A percentile compares a stretch with the other conserved stretches of the same genome.
These are phyloP conservation scores for Carex littledalei DNA, from an alignment of 176 grass and related monocot genomes.

Conservation along the genomic window DNA sequence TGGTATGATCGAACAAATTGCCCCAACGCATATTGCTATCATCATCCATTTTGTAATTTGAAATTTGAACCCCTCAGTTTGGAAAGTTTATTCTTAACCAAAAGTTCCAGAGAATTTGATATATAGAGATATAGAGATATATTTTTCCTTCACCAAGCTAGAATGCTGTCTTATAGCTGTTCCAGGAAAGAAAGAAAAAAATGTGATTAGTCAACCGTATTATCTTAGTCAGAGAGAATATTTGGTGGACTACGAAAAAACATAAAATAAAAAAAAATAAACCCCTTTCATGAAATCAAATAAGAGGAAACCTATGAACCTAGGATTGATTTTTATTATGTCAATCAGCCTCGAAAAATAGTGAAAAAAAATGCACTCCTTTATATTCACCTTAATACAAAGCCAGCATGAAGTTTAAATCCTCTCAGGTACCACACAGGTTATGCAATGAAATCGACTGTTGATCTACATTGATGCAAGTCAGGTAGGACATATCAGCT, in stretches of 20 bases:
- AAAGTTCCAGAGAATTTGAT: neutral
- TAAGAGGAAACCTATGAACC: neutral
- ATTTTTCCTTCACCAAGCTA: neutral
- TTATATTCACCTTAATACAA: neutral
- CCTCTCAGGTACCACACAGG: neutral
- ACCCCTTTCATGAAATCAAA: neutral
- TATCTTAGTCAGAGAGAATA: neutral
- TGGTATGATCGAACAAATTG: neutral
- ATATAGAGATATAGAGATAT: neutral
- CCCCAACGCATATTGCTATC: constrained; percentile 18
- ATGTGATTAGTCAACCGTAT: neutral
- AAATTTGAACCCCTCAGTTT: neutral
- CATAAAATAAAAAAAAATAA: neutral
- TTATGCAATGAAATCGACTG: neutral
- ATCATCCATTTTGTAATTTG: constrained; percentile 17
- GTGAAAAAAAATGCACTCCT: neutral
- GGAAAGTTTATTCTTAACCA: neutral
- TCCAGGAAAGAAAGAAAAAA: neutral
- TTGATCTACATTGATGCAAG: neutral
- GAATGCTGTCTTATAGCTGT: constrained; percentile 2
- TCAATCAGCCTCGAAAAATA: neutral
- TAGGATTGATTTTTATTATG: neutral
- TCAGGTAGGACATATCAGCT: neutral
- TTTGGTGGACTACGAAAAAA: neutral
- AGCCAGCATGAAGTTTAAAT: neutral